Base-by-base conservation (phyloP, 2,329 filamentous ascomycete species). In the Didymella segeticola region DNA sequence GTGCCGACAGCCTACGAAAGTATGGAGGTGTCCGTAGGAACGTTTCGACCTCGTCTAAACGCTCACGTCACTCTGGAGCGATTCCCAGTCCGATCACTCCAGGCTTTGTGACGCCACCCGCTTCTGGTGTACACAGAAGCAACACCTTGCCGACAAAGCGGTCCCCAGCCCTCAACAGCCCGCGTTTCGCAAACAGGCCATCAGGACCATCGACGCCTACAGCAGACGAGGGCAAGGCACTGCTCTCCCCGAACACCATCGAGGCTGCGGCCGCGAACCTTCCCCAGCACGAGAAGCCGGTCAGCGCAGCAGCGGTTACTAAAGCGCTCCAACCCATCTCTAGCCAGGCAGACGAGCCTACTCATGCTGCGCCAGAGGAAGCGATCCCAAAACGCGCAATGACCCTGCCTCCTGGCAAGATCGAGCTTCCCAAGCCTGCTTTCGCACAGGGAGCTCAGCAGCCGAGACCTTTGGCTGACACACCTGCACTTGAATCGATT, bases 71-170 rank as follows among this genome's bases (percentile, higher is more conserved):
- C 55, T 93, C 92, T 20, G 87, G 85, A 56, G 88, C 84, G 52
- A 82, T 85, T 22, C 86, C 88, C 7, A 91, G 86, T 47, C 90
- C 91, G 4, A 68, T 71, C 1, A 67, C 69, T 20, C 67, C 72
- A 9, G 61, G 66, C 0, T 75, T 73, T 43, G 60, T 52, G 7
- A 63, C 71, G 12, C 60, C 70, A 3, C 60, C 86, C 38, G 75
- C 76, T 26, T 78, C 79, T 34, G 83, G 86, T 37, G 80, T 90
- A n/a, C 83, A 87, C 66, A 79, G 88, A 61, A 97, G 93, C 77
- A 98, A 98, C 71, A 99, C 95, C 3, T 82, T 98, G 12, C 95
- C 95, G 0, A 95, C 93, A 0, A 96, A 96, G 71, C 89, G 89
- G 71, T 95, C 91, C 0, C 91, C 91, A 7, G 86, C 85, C 8